phyloP scores from a whole-genome alignment of 2,329 filamentous ascomycete genomes.

The Microcyclospora pomicola region DNA sequence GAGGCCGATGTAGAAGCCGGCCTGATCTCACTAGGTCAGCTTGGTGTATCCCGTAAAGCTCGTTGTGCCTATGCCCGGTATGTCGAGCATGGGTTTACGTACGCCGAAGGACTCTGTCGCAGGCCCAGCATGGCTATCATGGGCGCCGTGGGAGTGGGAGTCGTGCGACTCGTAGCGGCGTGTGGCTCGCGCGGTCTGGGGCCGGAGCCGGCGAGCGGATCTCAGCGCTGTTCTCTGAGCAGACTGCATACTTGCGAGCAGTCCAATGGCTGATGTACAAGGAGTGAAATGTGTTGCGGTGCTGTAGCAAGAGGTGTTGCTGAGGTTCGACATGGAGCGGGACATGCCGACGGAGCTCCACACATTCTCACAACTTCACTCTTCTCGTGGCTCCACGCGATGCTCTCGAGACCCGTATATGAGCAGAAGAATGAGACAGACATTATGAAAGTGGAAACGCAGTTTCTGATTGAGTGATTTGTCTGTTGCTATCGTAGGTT shows the following conservation, averaged over 20 bases:
- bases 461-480: no score
- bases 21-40: conserved; percentile 18
- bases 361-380: not conserved
- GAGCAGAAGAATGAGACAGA: no score
- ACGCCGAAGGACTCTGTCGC: conserved; percentile 39
- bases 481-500: no score
- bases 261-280: conserved; percentile 8
- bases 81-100: conserved; percentile 17
- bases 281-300: not conserved
- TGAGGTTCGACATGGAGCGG: conserved; percentile 1
- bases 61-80: conserved; percentile 2
- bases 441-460: no score
- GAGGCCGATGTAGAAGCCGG: conserved; percentile 35
- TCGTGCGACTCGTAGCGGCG: conserved; percentile 28
- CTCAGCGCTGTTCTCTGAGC: conserved; percentile 30
- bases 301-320: conserved; percentile 1
- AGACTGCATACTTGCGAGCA: conserved; percentile 29
- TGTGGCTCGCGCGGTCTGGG: conserved; percentile 23
- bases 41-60: conserved; percentile 6
- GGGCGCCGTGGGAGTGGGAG: conserved; percentile 20
- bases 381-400: not conserved
- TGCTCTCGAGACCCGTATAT: no score
- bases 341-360: not conserved
- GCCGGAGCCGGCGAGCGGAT: conserved; percentile 26
- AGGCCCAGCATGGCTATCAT: conserved; percentile 23